Percentiles rank a stretch among this genome's conserved stretches.
Conservation (phyloP, 2,329 filamentous ascomycete genomes). For the Furcasterigmium furcatum region DNA sequence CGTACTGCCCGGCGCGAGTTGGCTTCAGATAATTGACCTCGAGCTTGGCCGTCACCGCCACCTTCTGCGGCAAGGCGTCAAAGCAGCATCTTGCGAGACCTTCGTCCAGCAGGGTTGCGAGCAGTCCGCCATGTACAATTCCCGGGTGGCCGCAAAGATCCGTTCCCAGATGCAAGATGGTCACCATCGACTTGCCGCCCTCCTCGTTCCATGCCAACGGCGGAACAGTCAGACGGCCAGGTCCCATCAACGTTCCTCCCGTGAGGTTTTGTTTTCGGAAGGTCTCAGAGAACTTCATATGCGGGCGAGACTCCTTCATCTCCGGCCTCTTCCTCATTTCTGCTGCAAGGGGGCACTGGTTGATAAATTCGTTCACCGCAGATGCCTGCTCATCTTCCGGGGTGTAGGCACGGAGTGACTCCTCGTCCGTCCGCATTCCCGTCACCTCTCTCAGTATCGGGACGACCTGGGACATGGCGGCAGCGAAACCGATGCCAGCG, state of each 20-base stretch:
- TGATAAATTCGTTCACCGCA: constrained; percentile 71
- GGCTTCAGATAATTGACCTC: constrained; percentile 81
- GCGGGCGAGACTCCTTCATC: constrained; percentile 75
- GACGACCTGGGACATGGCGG: constrained; percentile 47
- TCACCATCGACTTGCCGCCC: constrained; percentile 65
- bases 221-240: constrained; percentile 74
- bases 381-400: constrained; percentile 50
- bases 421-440: constrained; percentile 52
- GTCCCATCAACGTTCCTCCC: constrained; percentile 72
- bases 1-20: constrained; percentile 68
- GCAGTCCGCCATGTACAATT: constrained; percentile 83
- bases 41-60: constrained; percentile 83
- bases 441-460: constrained; percentile 17
- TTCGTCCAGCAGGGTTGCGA: constrained; percentile 93
- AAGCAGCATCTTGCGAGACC: constrained; percentile 87
- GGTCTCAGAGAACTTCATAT: constrained; percentile 75
- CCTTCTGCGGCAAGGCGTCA: constrained; percentile 78
- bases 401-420: constrained; percentile 66
- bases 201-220: constrained; percentile 74
- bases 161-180: constrained; percentile 72
- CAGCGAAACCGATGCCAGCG: constrained; percentile 36
- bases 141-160: constrained; percentile 87
- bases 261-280: constrained; percentile 77
- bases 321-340: constrained; percentile 63
- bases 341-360: constrained; percentile 70